Percentiles rank a stretch among this genome's conserved stretches.
Conservation (phyloP, 306 rosid genomes). For the Pyrus betulifolia region DNA sequence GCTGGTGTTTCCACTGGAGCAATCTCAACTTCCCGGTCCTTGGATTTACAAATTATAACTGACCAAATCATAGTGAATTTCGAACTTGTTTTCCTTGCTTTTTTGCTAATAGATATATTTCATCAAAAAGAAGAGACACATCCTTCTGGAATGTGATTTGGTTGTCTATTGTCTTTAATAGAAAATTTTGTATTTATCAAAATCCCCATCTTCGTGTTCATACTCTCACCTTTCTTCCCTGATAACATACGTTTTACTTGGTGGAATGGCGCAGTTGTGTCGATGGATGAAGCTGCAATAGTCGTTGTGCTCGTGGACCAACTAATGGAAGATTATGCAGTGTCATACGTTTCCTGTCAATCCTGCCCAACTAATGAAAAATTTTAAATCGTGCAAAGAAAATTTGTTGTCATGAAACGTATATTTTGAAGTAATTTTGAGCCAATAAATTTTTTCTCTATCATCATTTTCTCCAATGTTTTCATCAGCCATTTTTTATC, state of each 20-base stretch:
- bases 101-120: background rate
- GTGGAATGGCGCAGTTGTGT: constrained; percentile 66
- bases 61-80: background rate
- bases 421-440: background rate
- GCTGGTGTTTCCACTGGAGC: no score
- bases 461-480: background rate
- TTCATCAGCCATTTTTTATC: no score
- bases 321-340: constrained; percentile 79
- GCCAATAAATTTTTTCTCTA: background rate
- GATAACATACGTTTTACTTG: background rate
- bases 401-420: background rate
- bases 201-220: no score
- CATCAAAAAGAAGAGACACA: background rate
- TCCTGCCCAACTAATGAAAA: constrained; percentile 41
- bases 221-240: background rate
- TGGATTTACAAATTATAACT: background rate
- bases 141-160: background rate
- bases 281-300: constrained; percentile 93
- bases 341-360: constrained; percentile 73
- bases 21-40: background rate
- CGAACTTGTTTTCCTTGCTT: background rate
- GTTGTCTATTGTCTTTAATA: background rate
- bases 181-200: no score
- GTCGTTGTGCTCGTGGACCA: constrained; percentile 87
- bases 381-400: background rate